Conservation (phyloP, 768 basidiomycete genomes). For the Glaciozyma martinii region DNA sequence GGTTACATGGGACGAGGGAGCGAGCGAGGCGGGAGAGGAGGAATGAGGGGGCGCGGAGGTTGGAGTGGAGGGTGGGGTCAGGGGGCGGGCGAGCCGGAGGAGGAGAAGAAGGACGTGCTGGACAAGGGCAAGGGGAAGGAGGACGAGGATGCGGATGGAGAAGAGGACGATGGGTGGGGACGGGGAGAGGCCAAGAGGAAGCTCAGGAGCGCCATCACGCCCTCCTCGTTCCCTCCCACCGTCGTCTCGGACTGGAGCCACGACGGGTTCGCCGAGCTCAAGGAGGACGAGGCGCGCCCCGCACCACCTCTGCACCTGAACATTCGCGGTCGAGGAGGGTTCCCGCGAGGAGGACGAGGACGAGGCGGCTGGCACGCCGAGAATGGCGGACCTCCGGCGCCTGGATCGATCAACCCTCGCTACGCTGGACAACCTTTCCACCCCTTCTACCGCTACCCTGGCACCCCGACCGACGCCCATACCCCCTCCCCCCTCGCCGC, state of each 20-base stretch:
- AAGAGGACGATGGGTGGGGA: constrained; percentile 20
- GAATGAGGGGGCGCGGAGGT: constrained; percentile 11
- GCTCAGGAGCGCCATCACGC: background rate
- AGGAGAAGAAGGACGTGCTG: constrained; percentile 30
- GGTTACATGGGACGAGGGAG: constrained; percentile 36
- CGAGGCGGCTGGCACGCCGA: background rate
- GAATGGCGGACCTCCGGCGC: constrained; percentile 1
- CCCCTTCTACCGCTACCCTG: constrained; percentile 25
- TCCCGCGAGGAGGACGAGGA: background rate
- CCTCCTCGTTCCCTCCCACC: constrained; percentile 36
- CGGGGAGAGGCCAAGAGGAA: constrained; percentile 21
- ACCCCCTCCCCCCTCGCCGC: background rate
- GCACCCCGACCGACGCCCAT: background rate
- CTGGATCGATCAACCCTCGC: constrained; percentile 25
- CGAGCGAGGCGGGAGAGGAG: background rate
- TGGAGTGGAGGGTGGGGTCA: constrained; percentile 31
- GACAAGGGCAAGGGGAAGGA: constrained; percentile 36
- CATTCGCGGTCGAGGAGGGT: background rate
- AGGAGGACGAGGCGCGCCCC: background rate
- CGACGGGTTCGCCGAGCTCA: constrained; percentile 76
- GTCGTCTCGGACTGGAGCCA: constrained; percentile 67
- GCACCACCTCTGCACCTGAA: background rate
- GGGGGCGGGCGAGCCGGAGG: constrained; percentile 6
- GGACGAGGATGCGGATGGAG: constrained; percentile 1
- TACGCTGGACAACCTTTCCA: constrained; percentile 29